A percentile compares a stretch with the other conserved stretches of the same genome.
Conservation (phyloP, 2,329 filamentous ascomycete species). For the Onygena corvina region DNA sequence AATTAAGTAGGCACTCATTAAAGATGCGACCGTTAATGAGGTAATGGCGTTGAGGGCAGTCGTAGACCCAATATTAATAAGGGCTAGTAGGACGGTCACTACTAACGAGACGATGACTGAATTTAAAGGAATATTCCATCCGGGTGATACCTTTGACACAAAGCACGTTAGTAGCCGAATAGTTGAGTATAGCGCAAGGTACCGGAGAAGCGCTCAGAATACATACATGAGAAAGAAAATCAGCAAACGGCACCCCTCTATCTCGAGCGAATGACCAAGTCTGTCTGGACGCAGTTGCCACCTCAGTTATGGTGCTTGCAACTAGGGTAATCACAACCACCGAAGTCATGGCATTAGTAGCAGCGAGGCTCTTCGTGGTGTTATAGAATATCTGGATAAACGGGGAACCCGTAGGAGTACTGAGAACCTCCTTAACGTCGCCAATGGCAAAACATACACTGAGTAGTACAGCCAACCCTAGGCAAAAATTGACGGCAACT, state of each 20-base stretch:
- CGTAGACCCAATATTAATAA: constrained; percentile 43
- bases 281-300: constrained; percentile 47
- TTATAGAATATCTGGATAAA: constrained; percentile 49
- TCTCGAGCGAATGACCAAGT: constrained; percentile 45
- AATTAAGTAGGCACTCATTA: constrained; percentile 35
- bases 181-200: background rate
- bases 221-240: constrained; percentile 30
- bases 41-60: constrained; percentile 35
- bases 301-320: constrained; percentile 41
- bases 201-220: background rate
- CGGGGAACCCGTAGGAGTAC: constrained; percentile 41
- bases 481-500: constrained; percentile 40
- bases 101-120: constrained; percentile 37
- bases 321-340: constrained; percentile 41
- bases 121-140: constrained; percentile 37
- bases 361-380: constrained; percentile 38
- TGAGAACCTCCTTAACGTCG: constrained; percentile 36
- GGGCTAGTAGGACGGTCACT: constrained; percentile 35
- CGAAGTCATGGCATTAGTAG: constrained; percentile 40
- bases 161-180: background rate
- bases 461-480: constrained; percentile 47
- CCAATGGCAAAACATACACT: constrained; percentile 45
- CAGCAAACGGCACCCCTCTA: constrained; percentile 30
- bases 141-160: constrained; percentile 25
- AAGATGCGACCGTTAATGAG: constrained; percentile 32